Conservation (phyloP, 2,329 filamentous ascomycete species). For the Ceratocystis cacaofunesta region DNA sequence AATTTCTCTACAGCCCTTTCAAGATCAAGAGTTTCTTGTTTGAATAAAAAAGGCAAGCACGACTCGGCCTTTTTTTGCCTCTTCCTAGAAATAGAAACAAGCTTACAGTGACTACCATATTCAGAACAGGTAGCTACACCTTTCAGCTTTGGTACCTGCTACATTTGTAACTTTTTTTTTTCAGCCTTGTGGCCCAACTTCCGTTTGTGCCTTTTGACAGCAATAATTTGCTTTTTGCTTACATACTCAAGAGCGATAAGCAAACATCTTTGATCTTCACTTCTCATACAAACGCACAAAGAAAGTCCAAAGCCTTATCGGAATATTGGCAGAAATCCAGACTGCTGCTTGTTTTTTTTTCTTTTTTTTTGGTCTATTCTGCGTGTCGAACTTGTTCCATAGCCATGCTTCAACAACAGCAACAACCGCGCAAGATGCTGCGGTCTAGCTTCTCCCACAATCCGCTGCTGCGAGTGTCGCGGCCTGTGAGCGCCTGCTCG, state of each 20-base stretch:
- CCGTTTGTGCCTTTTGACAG: background rate
- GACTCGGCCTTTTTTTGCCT: background rate
- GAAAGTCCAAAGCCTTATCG: background rate
- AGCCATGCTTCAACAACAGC: slow-evolving; percentile 9
- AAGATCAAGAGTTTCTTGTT: background rate
- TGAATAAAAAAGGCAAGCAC: background rate
- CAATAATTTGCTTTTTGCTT: background rate
- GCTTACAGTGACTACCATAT: background rate
- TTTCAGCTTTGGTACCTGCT: background rate
- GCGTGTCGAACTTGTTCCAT: slow-evolving; percentile 23
- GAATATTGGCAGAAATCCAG: background rate
- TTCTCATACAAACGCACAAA: background rate
- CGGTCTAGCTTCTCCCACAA: slow-evolving; percentile 37
- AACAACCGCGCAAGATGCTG: slow-evolving; percentile 21
- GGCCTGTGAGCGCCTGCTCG: slow-evolving; percentile 67
- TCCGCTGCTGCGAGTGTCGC: slow-evolving; percentile 56
- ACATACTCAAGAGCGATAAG: background rate
- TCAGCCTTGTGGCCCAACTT: background rate
- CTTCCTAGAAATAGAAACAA: background rate
- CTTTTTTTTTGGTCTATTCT: background rate
- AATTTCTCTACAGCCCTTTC: background rate
- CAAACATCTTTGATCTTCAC: background rate
- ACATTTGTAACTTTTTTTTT: background rate
- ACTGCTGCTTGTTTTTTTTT: background rate
- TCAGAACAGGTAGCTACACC: background rate